Evolutionary conservation across 2,329 filamentous ascomycete genomes (phyloP).

Genomic region (Fusarium anguioides): DNA sequence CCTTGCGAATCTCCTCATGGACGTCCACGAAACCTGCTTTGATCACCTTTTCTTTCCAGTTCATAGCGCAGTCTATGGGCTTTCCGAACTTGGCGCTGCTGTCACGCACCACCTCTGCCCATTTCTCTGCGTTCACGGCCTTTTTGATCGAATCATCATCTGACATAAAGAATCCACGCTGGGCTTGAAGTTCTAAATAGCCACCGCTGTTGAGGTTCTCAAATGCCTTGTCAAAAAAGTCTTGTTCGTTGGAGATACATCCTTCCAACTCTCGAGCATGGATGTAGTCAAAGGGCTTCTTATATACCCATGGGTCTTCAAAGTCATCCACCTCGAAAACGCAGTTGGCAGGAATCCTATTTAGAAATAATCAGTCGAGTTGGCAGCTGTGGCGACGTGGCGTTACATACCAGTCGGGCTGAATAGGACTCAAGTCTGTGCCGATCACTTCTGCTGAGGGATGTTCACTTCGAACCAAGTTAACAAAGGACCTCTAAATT

Average conservation of each 20-base stretch:
- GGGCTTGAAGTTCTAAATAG: constrained; percentile 25
- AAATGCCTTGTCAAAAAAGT: constrained; percentile 17
- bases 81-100: constrained; percentile 29
- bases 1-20: constrained; percentile 25
- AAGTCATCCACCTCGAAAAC: constrained; percentile 31
- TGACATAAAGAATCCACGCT: constrained; percentile 19
- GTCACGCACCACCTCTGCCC: constrained; percentile 17
- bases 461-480: constrained; percentile 5
- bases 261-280: constrained; percentile 35
- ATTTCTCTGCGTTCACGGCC: constrained; percentile 20
- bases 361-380: accelerated
- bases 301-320: constrained; percentile 30
- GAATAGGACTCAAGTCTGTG: constrained; percentile 34
- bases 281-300: constrained; percentile 32
- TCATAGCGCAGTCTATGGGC: constrained; percentile 15
- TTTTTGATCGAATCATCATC: constrained; percentile 30
- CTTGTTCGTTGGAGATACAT: constrained; percentile 27
- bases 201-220: constrained; percentile 23
- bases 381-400: accelerated
- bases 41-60: constrained; percentile 24
- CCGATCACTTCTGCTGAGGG: constrained; percentile 32
- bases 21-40: constrained; percentile 25
- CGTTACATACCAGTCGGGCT: constrained; percentile 23
- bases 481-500: accelerated
- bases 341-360: constrained; percentile 25